Base-by-base conservation (phyloP, 768 basidiomycete species). In the Termitomyces sp. region DNA sequence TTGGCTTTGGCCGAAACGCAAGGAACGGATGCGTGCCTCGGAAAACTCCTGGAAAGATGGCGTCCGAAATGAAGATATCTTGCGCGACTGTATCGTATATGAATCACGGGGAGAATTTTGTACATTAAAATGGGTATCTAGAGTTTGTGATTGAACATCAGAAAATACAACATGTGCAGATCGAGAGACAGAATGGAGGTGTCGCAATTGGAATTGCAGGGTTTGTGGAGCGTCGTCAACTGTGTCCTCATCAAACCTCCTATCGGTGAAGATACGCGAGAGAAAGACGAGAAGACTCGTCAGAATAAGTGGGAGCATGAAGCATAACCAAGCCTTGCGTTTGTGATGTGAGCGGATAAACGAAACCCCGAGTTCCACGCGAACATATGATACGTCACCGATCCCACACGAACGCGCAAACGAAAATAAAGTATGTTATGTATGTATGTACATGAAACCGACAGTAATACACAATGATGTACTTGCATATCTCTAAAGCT, bases 141-240 rank as follows among this genome's bases (percentile, higher is more conserved):
- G 55, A 29, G 56, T 47, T 41, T 54, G 56, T 27, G 64, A 58
- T 43, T 60, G 66, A 38, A 76, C 68, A 65, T 88, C 83, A 11
- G 83, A 73, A 65, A 88, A 88, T 37, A 83, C 65, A 41, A 88
- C 76, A 45, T 67, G 79, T 11, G 78, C 75, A 29, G 74, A 71
- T 0, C 74, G 58, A 4, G 82, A 81, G 1, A 82, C 75, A 2
- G 84, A 81, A 63, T 88, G 85, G 19, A 82, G 68, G 63, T 88
- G 86, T 48, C 87, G 80, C 60, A 87, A 71, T 63, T 85, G 77
- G 63, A 88, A 85, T 35, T 71, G 60, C 59, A 82, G 66, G 12
- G 31, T 48, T 42, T 59, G 59, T 46, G 54, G 48, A n/a, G 48
- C 41, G 11, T 53, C 52, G 29, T 47, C 43, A 19, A 38, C 16